A percentile compares a stretch with the other conserved stretches of the same genome.
Conservation (phyloP, 1,284 basidiomycete species). For the Melanopsichium pennsylvanicum region DNA sequence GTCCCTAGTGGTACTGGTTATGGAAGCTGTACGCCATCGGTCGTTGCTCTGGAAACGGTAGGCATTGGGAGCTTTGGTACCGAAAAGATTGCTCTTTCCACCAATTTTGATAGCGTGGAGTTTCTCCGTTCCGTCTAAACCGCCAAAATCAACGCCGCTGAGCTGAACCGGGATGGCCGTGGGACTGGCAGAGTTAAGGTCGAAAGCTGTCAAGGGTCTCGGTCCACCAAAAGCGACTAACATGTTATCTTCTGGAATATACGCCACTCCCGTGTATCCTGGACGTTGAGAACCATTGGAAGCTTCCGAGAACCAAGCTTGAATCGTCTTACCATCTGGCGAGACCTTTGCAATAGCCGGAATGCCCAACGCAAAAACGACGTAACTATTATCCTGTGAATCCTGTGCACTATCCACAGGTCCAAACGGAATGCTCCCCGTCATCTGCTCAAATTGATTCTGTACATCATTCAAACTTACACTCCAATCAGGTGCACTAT, state of each 20-base stretch:
- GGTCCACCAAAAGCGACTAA: conserved; percentile 62
- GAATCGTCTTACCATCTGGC: conserved; percentile 44
- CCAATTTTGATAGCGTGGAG: conserved; percentile 38
- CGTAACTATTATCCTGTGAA: conserved; percentile 59
- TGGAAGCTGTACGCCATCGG: conserved; percentile 48
- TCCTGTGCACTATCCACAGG: conserved; percentile 61
- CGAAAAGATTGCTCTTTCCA: conserved; percentile 46
- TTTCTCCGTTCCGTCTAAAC: conserved; percentile 55
- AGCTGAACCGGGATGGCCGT: conserved; percentile 45
- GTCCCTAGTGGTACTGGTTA: conserved; percentile 36
- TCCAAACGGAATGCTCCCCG: conserved; percentile 58
- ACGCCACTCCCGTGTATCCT: conserved; percentile 60
- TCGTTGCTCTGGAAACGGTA: conserved; percentile 54
- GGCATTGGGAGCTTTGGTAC: conserved; percentile 57
- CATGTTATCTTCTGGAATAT: conserved; percentile 46
- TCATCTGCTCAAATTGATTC: conserved; percentile 35
- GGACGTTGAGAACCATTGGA: conserved; percentile 57
- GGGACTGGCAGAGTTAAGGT: conserved; percentile 32
- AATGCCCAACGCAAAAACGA: conserved; percentile 60
- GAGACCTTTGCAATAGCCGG: conserved; percentile 61
- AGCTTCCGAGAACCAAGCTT: conserved; percentile 46
- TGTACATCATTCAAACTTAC: conserved; percentile 53
- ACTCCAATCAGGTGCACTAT: conserved; percentile 49
- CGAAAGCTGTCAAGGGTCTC: conserved; percentile 55
- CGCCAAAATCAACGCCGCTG: conserved; percentile 49